phyloP scores from a whole-genome alignment of 768 basidiomycete species.

The Trametes gibbosa region DNA sequence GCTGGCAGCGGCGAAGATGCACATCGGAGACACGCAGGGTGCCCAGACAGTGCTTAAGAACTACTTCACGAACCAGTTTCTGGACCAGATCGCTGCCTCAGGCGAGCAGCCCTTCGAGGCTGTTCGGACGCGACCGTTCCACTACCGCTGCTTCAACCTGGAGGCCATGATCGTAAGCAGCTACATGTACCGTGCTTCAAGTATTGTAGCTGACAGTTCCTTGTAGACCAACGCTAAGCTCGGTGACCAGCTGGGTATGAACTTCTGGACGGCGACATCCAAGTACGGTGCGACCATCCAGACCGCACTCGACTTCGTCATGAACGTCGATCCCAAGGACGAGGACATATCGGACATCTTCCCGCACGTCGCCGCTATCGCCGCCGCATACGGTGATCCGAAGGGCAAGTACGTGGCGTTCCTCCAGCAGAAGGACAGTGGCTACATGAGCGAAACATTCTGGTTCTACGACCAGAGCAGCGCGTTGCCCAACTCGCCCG shows the following conservation, averaged over 20 bases:
- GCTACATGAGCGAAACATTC: slow-evolving; percentile 39
- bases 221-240: slow-evolving; percentile 50
- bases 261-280: slow-evolving; percentile 47
- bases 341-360: slow-evolving; percentile 41
- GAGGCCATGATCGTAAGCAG: slow-evolving; percentile 53
- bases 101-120: slow-evolving; percentile 62
- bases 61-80: slow-evolving; percentile 43
- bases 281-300: slow-evolving; percentile 52
- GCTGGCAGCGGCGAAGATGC: slow-evolving; percentile 40
- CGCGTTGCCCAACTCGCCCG: slow-evolving; percentile 40
- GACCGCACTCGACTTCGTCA: slow-evolving; percentile 47
- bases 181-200: not conserved
- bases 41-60: slow-evolving; percentile 37
- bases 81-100: slow-evolving; percentile 46
- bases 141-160: slow-evolving; percentile 59
- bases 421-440: slow-evolving; percentile 32
- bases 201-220: not conserved
- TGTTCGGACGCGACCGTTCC: slow-evolving; percentile 50
- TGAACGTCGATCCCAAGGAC: slow-evolving; percentile 39
- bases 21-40: slow-evolving; percentile 39
- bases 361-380: slow-evolving; percentile 51
- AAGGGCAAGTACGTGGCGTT: slow-evolving; percentile 46
- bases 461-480: slow-evolving; percentile 48
- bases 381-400: slow-evolving; percentile 54
- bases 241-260: slow-evolving; percentile 47